Percentiles rank a stretch among this genome's conserved stretches.
Conservation (phyloP, 805 yeast genomes). For the Torulaspora quercuum region DNA sequence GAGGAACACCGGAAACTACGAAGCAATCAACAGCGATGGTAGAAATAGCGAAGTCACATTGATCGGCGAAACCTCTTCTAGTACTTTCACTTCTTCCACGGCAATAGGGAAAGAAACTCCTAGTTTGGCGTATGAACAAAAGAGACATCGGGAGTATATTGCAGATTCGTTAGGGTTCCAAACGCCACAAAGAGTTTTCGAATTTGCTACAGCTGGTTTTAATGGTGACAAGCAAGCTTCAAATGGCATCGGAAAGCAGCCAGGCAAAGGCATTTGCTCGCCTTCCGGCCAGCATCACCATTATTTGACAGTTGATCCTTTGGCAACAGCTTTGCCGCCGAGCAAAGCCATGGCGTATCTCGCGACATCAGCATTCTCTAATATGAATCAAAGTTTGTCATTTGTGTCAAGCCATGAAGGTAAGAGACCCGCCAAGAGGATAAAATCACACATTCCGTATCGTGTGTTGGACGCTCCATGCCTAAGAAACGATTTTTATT, state of each 20-base stretch:
- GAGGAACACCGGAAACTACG: conserved; percentile 25
- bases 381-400: conserved; percentile 13
- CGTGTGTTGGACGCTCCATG: conserved; percentile 66
- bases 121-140: conserved; percentile 11
- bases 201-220: conserved; percentile 21
- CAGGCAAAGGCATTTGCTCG: not conserved
- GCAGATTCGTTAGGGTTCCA: conserved; percentile 51
- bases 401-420: conserved; percentile 10
- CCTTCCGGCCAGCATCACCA: conserved; percentile 9
- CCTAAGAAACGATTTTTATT: conserved; percentile 71
- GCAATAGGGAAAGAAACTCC: conserved; percentile 4
- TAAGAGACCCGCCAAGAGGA: conserved; percentile 27
- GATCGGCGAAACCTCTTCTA: conserved; percentile 4
- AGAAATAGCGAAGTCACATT: conserved; percentile 4
- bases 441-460: conserved; percentile 43
- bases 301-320: conserved; percentile 19
- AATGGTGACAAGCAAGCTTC: conserved; percentile 2
- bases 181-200: conserved; percentile 42
- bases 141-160: conserved; percentile 39
- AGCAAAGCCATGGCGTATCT: conserved; percentile 18
- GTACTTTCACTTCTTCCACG: conserved; percentile 1
- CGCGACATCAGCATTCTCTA: conserved; percentile 15
- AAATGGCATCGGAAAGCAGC: conserved; percentile 1
- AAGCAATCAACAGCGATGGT: conserved; percentile 16
- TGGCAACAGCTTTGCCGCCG: conserved; percentile 25